Percentiles rank a stretch among this genome's conserved stretches.
Conservation (phyloP, 176 grass and related monocot genomes). For the Bonia amplexicaulis region DNA sequence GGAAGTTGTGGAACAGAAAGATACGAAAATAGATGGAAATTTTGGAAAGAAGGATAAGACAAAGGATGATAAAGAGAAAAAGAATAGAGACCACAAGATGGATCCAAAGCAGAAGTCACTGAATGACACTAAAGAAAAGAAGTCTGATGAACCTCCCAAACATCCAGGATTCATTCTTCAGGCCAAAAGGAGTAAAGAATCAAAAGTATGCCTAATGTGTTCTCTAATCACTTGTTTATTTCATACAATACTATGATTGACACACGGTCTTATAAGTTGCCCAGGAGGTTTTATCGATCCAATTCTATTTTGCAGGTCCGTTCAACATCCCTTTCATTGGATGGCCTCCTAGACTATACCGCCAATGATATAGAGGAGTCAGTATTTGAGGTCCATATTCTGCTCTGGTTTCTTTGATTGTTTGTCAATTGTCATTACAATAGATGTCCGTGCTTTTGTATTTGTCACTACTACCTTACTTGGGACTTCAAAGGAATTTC, state of each 20-base stretch:
- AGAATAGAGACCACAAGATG: conserved; percentile 45
- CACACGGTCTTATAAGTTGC: neutral
- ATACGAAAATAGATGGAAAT: conserved; percentile 45
- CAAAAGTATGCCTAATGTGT: conserved; percentile 59
- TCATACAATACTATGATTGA: neutral
- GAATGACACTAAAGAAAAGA: conserved; percentile 61
- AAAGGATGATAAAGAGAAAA: conserved; percentile 65
- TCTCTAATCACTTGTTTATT: neutral
- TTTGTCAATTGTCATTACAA: conserved; percentile 10
- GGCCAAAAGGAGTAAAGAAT: conserved; percentile 63
- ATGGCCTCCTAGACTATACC: conserved; percentile 92
- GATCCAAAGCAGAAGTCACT: conserved; percentile 52
- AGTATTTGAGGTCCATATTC: conserved; percentile 78
- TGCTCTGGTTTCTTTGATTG: conserved; percentile 8
- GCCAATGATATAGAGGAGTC: conserved; percentile 87
- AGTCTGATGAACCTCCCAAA: conserved; percentile 70
- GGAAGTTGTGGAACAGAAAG: conserved; percentile 38
- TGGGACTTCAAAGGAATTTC: neutral
- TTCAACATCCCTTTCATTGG: conserved; percentile 73
- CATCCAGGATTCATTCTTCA: conserved; percentile 91
- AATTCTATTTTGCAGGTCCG: conserved; percentile 58
- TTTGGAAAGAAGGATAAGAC: conserved; percentile 42
- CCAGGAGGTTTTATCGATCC: neutral
- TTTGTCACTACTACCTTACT: neutral
- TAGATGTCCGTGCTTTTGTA: neutral